Base-by-base conservation (phyloP, 495 filamentous ascomycete genomes). In the Penicillium roqueforti region DNA sequence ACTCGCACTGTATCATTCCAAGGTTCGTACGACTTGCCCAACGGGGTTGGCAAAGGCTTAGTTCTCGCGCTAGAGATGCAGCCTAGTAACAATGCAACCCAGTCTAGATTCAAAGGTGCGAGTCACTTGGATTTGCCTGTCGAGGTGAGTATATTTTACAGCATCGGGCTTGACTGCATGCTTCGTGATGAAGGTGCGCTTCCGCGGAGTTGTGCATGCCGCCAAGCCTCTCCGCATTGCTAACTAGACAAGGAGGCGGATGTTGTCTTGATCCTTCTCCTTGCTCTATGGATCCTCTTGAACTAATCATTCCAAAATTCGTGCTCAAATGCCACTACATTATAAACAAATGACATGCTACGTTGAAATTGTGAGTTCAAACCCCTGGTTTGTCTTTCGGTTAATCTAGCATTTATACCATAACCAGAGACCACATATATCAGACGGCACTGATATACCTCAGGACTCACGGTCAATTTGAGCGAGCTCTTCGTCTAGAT, bases 31-130 rank as follows among this genome's bases (percentile, higher is more conserved):
- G 22, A 57, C 51, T 19, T 19, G 32, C n/a, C 39, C 39, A 14
- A 49, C 57, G 54, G 52, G 34, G 43, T 61, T 56, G 60, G 57
- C 55, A 57, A 65, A 63, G 57, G 63, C 63, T 66, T 63, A 54
- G 32, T 59, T 62, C 46, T 20, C 28, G 13, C 19, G 38, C 28
- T 51, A n/a, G 22, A 20, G 3, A 10, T 16, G 34, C 34, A 6
- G 44, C 46, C 22, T 23, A 23, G 18, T 7, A 16, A 2, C 4
- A n/a, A n/a, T 34, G 26, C 7, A 14, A 34, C 49, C 14, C 26
- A 32, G 49, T 28, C 29, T 31, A 36, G 10, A 34, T 52, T 11
- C 14, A 26, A 40, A 56, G 32, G 32, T 43, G 44, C n/a, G 29
- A 37, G 29, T 52, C 39, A 44, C 28, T 31, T 31, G 28, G 28